Evolutionary conservation across 2,329 filamentous ascomycete genomes (phyloP).

Genomic region (Dactylonectria macrodidyma): DNA sequence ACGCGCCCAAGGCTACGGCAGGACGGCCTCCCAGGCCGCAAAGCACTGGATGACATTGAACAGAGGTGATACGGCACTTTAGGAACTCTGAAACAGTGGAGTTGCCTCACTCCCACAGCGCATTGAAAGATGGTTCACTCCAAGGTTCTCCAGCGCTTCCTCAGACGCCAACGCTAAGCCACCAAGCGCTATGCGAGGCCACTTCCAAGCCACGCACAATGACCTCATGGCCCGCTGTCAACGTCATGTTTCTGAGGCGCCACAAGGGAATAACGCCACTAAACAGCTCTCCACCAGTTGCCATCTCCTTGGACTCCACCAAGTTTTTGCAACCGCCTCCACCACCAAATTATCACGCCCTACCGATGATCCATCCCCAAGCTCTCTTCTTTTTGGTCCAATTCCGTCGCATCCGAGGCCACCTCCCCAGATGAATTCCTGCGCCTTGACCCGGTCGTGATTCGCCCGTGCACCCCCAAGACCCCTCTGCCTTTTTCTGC

Average conservation of each 20-base stretch:
- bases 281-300: too few species aligned
- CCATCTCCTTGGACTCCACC: too few species aligned
- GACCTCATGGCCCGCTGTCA: constrained; percentile 25
- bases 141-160: not conserved
- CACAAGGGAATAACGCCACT: constrained; percentile 7
- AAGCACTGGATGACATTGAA: constrained; percentile 13
- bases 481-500: not conserved
- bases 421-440: not conserved
- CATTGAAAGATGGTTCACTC: not conserved
- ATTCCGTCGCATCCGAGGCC: not conserved
- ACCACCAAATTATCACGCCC: not conserved
- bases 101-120: not conserved
- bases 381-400: not conserved
- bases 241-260: constrained; percentile 21
- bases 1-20: constrained; percentile 3
- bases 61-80: constrained; percentile 3
- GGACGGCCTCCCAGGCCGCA: not conserved
- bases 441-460: not conserved
- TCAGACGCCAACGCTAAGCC: constrained; percentile 17
- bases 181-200: not conserved
- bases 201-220: constrained; percentile 29
- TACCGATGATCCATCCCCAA: not conserved
- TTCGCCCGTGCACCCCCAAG: too few species aligned
- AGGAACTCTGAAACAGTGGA: constrained; percentile 8
- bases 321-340: too few species aligned